phyloP scores from a whole-genome alignment of 1,284 basidiomycete species.

The Malassezia caprae region DNA sequence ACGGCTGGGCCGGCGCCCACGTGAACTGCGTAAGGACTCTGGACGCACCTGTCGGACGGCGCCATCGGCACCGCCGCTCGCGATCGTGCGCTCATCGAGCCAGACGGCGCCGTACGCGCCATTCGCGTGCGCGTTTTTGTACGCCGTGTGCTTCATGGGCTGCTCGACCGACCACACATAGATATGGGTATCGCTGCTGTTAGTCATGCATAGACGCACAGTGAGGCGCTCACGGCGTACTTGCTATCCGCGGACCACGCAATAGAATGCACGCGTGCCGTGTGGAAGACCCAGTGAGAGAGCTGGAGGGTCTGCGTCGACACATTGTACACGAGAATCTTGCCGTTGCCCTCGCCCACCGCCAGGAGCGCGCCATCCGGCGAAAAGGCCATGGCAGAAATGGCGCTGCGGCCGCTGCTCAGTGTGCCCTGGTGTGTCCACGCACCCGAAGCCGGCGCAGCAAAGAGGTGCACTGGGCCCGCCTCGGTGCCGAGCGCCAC shows the following conservation, averaged over 20 bases:
- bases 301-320: constrained; percentile 52
- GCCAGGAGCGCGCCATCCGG: constrained; percentile 66
- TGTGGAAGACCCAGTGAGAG: constrained; percentile 70
- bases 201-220: constrained; percentile 42
- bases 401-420: constrained; percentile 27
- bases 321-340: constrained; percentile 67
- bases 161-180: constrained; percentile 77
- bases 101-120: constrained; percentile 64
- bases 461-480: constrained; percentile 33
- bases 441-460: constrained; percentile 50
- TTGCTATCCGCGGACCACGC: constrained; percentile 65
- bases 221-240: constrained; percentile 72
- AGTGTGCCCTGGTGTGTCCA: constrained; percentile 10
- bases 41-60: constrained; percentile 17
- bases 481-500: constrained; percentile 63
- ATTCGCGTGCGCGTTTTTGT: constrained; percentile 53
- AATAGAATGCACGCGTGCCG: constrained; percentile 68
- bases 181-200: constrained; percentile 64
- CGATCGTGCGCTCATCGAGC: constrained; percentile 58
- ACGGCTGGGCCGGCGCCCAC: not conserved
- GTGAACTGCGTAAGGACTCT: not conserved
- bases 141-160: constrained; percentile 66
- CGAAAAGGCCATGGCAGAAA: constrained; percentile 72
- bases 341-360: constrained; percentile 60
- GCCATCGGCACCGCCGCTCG: constrained; percentile 71